These are phyloP conservation scores for Cryptococcus sp. DNA, from an alignment of 1,284 basidiomycete species.

Conservation along the genomic window DNA sequence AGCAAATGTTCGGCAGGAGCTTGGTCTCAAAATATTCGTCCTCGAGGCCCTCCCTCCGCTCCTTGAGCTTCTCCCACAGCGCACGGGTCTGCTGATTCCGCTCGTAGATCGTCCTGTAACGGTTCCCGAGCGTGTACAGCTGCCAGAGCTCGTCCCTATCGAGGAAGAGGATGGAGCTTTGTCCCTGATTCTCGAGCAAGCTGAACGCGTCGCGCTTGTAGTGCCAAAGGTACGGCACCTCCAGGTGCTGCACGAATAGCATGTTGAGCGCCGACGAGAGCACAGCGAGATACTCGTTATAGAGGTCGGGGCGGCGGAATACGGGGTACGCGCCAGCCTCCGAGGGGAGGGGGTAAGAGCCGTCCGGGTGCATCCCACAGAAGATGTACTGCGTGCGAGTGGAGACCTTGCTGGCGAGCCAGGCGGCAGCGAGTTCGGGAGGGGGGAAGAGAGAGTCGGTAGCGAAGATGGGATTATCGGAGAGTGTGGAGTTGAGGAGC, in stretches of 20 bases:
- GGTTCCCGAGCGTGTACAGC: slow-evolving; percentile 77
- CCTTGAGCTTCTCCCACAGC: slow-evolving; percentile 58
- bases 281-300: slow-evolving; percentile 69
- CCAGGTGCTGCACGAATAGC: slow-evolving; percentile 80
- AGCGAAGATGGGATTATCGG: slow-evolving; percentile 61
- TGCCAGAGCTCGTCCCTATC: slow-evolving; percentile 79
- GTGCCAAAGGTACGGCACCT: slow-evolving; percentile 92
- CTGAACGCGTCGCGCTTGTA: slow-evolving; percentile 72
- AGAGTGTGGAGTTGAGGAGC: slow-evolving; percentile 79
- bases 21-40: slow-evolving; percentile 39
- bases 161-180: slow-evolving; percentile 59
- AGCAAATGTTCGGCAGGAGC: slow-evolving; percentile 39
- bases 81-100: slow-evolving; percentile 62
- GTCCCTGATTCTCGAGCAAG: slow-evolving; percentile 41
- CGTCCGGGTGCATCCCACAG: slow-evolving; percentile 31
- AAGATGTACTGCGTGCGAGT: slow-evolving; percentile 61
- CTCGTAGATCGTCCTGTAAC: slow-evolving; percentile 77
- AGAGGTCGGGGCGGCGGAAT: slow-evolving; percentile 55
- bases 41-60: slow-evolving; percentile 36
- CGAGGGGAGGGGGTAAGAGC: slow-evolving; percentile 35
- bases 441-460: slow-evolving; percentile 55
- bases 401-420: slow-evolving; percentile 86
- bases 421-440: slow-evolving; percentile 74
- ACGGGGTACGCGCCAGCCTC: slow-evolving; percentile 54
- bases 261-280: slow-evolving; percentile 77